A percentile compares a stretch with the other conserved stretches of the same genome.
phyloP scores from a whole-genome alignment of 805 yeast species.

The Myxozyma melibiosi region DNA sequence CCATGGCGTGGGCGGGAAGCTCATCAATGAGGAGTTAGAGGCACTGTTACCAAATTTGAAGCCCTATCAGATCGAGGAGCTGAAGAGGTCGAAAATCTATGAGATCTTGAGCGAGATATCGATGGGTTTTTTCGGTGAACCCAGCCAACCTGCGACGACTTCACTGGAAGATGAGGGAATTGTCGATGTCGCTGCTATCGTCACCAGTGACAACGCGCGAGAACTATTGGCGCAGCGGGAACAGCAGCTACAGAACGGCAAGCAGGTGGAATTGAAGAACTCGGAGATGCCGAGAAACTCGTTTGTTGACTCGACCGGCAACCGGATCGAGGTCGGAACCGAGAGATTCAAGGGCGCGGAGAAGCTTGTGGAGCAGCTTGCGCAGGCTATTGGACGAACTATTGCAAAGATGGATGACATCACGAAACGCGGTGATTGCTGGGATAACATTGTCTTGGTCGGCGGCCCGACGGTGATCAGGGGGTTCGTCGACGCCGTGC shows the following conservation, averaged over 20 bases:
- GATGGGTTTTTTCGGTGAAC: constrained; percentile 41
- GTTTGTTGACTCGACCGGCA: constrained; percentile 63
- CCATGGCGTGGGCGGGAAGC: constrained; percentile 59
- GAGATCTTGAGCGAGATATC: constrained; percentile 62
- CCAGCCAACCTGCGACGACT: constrained; percentile 52
- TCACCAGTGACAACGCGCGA: constrained; percentile 72
- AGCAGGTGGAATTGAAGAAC: constrained; percentile 50
- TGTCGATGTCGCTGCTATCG: constrained; percentile 86
- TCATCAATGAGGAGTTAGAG: constrained; percentile 58
- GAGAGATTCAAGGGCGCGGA: constrained; percentile 85
- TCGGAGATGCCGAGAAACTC: constrained; percentile 71
- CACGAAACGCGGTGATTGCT: constrained; percentile 74
- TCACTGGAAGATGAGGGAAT: constrained; percentile 63
- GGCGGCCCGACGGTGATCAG: constrained; percentile 77
- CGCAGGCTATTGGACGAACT: constrained; percentile 55
- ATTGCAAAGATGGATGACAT: constrained; percentile 65
- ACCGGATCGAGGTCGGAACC: constrained; percentile 71
- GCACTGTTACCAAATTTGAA: constrained; percentile 61
- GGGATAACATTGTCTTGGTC: constrained; percentile 75
- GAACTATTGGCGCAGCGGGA: constrained; percentile 59
- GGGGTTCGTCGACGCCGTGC: constrained; percentile 74
- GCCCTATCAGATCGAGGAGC: constrained; percentile 63
- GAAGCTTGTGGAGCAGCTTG: constrained; percentile 57
- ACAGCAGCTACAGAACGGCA: constrained; percentile 41
- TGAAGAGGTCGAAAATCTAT: constrained; percentile 73